Evolutionary conservation across 1,284 basidiomycete genomes (phyloP).

Genomic region (Tilletia walkeri): DNA sequence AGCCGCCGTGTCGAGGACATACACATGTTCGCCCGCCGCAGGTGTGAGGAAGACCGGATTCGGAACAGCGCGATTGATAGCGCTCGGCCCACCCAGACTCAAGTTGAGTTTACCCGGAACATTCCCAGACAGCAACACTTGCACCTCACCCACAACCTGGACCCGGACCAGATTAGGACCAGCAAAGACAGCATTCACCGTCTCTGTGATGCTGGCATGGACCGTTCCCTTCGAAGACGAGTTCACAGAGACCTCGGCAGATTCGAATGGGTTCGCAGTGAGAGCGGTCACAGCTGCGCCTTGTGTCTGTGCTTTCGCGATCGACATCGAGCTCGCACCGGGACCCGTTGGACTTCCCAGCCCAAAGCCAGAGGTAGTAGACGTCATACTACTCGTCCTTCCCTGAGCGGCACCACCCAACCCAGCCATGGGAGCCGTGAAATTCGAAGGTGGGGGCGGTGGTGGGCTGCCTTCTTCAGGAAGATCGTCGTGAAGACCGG

Average conservation of each 20-base stretch:
- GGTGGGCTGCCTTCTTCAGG: conserved; percentile 17
- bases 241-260: conserved; percentile 21
- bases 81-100: background rate
- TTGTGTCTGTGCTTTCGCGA: background rate
- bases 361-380: conserved; percentile 26
- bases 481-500: conserved; percentile 55
- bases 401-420: background rate
- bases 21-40: conserved; percentile 57
- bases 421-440: conserved; percentile 5
- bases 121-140: conserved; percentile 36
- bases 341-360: background rate
- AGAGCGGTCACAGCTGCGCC: conserved; percentile 5
- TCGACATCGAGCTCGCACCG: background rate
- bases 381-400: conserved; percentile 40
- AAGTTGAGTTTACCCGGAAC: conserved; percentile 53
- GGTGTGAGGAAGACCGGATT: conserved; percentile 60
- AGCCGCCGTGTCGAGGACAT: conserved; percentile 58
- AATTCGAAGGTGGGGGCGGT: background rate
- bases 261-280: conserved; percentile 34
- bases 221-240: conserved; percentile 33
- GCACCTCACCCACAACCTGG: conserved; percentile 61
- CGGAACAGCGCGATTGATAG: conserved; percentile 57
- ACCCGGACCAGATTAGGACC: conserved; percentile 57
- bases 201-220: conserved; percentile 59
- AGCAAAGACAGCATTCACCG: conserved; percentile 60